Base-by-base conservation (phyloP, 345 rosid genomes). In the Isatis tinctoria region DNA sequence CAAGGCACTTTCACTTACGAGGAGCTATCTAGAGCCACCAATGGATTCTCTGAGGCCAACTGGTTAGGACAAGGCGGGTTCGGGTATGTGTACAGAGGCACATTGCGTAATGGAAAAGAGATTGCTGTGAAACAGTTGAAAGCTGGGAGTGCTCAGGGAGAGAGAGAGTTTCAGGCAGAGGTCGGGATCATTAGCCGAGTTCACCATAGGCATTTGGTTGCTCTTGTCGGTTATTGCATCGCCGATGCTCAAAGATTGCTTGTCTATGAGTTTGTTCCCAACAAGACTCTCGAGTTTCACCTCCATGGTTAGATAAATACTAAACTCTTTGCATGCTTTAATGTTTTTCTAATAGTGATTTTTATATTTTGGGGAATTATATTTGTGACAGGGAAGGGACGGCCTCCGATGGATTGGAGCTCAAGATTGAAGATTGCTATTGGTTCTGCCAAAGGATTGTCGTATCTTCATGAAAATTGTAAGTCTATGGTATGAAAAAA, bases 381-480 rank as follows among this genome's bases (percentile, higher is more conserved):
- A 41, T 39, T 26, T 60, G 24, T 76, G 77, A 75, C 77, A 93
- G 98, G 89, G 26, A 85, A 81, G 60, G 93, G 85, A 48, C 86
- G 83, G 22, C 96, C 94, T 16, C 69, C 85, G 3, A 77, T 91
- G 91, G 87, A 79, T 37, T 93, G 92, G 93, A 65, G 80, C 13
- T 78, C 94, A 7, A 85, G 98, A 76, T 74, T 87, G 52, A 89
- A 75, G 78, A 87, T 93, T 72, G 95, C 98, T 4, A 14, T 90
- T 78, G 97, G 97, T 36, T 81, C 97, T 76, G 96, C 97, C 3
- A 94, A 84, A 79, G 98, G 98, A 58, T 82, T 94, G 30, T 93
- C 97, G 1, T 91, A 94, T 81, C 90, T 94, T 61, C 98, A 94
- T 49, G 98, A 94, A 89, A 96, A 91, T 78, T 94, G 98, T 88